Conservation (phyloP, 345 rosid species). For the Carallia pectinifolia region DNA sequence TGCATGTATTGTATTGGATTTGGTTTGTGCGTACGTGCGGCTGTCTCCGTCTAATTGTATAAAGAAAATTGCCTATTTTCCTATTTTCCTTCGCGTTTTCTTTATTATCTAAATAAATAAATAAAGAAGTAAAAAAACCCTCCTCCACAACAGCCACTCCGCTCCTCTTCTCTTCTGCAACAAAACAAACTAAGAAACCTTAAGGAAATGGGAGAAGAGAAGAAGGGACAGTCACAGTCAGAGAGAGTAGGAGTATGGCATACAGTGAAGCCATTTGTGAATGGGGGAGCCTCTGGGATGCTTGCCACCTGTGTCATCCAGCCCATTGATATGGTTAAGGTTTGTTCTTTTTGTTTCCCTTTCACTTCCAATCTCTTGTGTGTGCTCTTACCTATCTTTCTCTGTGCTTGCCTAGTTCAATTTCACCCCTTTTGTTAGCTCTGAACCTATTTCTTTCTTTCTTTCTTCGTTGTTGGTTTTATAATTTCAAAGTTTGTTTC, state of each 20-base stretch:
- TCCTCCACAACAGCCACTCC: background rate
- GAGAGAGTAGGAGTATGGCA: constrained; percentile 58
- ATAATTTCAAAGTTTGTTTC: background rate
- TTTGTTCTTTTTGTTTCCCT: constrained; percentile 10
- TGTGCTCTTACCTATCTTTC: background rate
- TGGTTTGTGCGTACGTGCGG: no score
- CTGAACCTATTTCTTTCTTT: background rate
- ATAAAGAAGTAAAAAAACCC: no score
- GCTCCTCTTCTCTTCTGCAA: background rate
- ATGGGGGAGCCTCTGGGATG: constrained; percentile 98
- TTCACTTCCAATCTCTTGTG: background rate
- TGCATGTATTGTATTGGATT: no score
- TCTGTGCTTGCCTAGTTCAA: no score
- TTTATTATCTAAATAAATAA: no score
- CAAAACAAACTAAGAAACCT: background rate
- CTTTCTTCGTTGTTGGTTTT: background rate
- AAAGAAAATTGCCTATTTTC: no score
- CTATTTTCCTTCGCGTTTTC: no score
- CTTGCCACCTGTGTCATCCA: constrained; percentile 98
- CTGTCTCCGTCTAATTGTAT: no score
- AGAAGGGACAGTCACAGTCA: constrained; percentile 44
- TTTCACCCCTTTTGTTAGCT: background rate
- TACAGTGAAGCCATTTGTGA: constrained; percentile 83
- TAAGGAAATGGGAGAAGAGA: constrained; percentile 46
- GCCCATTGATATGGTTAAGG: constrained; percentile 98